Percentiles rank a stretch among this genome's conserved stretches.
phyloP scores from a whole-genome alignment of 176 grass and related monocot genomes.

The Ampelocalamus luodianensis region DNA sequence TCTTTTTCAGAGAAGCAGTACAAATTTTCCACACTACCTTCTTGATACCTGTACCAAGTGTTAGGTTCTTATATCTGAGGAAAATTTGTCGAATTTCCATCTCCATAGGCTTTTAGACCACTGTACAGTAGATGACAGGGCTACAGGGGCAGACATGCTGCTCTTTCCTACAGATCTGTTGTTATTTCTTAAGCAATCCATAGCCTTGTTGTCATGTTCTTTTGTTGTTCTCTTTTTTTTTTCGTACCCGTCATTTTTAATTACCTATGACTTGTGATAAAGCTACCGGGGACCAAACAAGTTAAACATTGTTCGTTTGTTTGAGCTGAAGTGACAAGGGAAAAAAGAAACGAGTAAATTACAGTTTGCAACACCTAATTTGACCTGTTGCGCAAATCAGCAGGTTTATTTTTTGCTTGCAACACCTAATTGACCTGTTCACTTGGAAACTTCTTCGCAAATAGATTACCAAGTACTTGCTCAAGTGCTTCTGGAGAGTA shows the following conservation, averaged over 20 bases:
- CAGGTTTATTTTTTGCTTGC: no score
- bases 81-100: constrained; percentile 11
- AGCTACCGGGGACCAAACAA: no score
- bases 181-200: no score
- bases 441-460: constrained; percentile 29
- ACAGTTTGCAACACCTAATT: no score
- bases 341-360: no score
- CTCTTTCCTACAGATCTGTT: neutral
- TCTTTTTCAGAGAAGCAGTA: constrained; percentile 18
- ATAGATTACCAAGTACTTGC: constrained; percentile 42
- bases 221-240: no score
- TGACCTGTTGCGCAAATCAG: no score
- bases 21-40: constrained; percentile 8
- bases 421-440: neutral
- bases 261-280: no score
- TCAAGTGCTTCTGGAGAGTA: constrained; percentile 61
- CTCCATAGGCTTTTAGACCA: constrained; percentile 7
- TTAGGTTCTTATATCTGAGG: neutral
- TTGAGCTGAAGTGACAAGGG: no score
- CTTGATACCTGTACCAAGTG: neutral
- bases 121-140: constrained; percentile 36
- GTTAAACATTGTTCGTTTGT: no score
- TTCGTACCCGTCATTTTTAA: no score
- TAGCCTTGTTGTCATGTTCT: no score
- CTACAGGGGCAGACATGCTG: constrained; percentile 4